Conservation (phyloP, 208 protist genomes). For the Acanthamoeba lenticulata region DNA sequence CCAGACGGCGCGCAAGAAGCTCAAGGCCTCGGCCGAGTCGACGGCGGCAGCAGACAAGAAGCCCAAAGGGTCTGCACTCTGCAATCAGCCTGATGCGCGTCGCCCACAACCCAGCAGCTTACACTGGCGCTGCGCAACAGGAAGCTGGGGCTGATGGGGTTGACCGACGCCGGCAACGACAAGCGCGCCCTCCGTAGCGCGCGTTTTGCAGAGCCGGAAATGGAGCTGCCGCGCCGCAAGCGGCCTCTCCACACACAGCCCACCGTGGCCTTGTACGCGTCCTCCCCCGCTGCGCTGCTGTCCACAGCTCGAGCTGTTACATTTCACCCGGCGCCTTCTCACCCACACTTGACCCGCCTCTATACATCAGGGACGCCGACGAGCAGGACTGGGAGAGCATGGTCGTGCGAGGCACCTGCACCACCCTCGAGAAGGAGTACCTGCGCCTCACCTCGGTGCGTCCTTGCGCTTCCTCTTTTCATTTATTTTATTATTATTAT, state of each 20-base stretch:
- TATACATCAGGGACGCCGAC: not conserved
- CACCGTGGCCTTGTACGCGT: not conserved
- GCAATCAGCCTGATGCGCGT: no score
- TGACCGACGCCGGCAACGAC: not conserved
- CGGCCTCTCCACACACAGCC: not conserved
- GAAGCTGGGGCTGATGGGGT: not conserved
- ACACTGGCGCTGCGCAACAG: no score
- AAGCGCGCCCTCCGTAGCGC: conserved; percentile 15
- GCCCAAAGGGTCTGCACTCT: no score
- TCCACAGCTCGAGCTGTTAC: no score
- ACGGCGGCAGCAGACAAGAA: no score
- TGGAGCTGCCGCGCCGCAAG: not conserved
- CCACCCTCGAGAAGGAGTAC: conserved; percentile 86
- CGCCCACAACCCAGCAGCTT: no score
- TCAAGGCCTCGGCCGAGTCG: not conserved
- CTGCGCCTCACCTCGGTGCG: conserved; percentile 79
- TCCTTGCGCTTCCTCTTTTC: no score
- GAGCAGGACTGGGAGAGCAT: conserved; percentile 64
- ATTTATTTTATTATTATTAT: no score
- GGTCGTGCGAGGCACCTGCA: conserved; percentile 83
- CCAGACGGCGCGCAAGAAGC: not conserved
- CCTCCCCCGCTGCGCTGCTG: no score
- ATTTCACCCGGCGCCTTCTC: no score
- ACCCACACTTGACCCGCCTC: not conserved
- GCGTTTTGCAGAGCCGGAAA: not conserved